Base-by-base conservation (phyloP, 2,329 filamentous ascomycete species). In the Aspergillus brunneoviolaceus region DNA sequence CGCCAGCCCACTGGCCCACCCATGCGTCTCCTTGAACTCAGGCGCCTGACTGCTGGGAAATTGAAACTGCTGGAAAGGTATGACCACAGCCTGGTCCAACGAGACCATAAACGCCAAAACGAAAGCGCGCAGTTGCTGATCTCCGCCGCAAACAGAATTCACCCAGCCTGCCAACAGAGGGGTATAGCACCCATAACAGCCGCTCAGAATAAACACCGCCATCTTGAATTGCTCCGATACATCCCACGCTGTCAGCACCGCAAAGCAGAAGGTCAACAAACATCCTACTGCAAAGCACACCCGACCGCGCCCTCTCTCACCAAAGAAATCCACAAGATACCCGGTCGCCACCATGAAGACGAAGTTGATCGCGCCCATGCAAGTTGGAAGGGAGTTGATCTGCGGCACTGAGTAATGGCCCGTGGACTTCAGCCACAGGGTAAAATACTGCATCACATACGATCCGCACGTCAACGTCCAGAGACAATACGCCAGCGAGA, bases 201-300 rank as follows among this genome's bases (percentile, higher is more conserved):
- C 27, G 27, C 27, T 29, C 6, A 29, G 27, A 29, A 29, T 29
- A 6, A 29, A 29, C 27, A 29, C 7, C 27, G 27, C 27, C 52
- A 55, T 55, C 16, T 55, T 55, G 1, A 55, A 27, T 6, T 7
- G 45, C n/a, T 55, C 52, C 2, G 52, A n/a, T 4, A 55, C 52
- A 27, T 55, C 52, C 52, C 52, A 55, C 27, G 16, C 27, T 35
- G 35, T 39, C 14, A 55, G 31, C 7, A 55, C 12, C 14, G 52
- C 52, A 19, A 25, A 55, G 52, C 52, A 55, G 35, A 55, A 55
- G 11, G 21, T 55, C 52, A 31, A 55, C 2, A 55, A 42, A 55
- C 52, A 47, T 14, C 52, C 52, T 7, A 55, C 35, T 9, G 33
- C 52, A 16, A 39, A 39, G 19, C 52, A 55, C 4, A 55, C 27